phyloP scores from a whole-genome alignment of 176 grass and related monocot species.

The Puccinellia tenuiflora region DNA sequence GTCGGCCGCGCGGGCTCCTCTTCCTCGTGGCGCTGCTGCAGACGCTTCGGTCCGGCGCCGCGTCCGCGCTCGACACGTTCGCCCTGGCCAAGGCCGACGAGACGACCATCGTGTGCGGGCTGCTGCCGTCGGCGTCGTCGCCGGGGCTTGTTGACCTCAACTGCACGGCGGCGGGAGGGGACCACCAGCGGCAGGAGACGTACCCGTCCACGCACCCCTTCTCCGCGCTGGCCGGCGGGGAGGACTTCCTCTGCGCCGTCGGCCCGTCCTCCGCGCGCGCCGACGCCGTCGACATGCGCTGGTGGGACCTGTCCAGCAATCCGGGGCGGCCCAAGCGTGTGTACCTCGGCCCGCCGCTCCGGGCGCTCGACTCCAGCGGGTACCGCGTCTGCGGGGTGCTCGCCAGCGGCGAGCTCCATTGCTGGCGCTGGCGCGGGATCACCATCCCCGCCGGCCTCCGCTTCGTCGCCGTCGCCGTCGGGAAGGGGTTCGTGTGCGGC shows the following conservation, averaged over 20 bases:
- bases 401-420: constrained; percentile 40
- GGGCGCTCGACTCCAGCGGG: constrained; percentile 44
- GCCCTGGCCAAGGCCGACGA: constrained; percentile 49
- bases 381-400: constrained; percentile 74
- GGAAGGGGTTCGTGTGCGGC: constrained; percentile 65
- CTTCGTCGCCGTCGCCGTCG: constrained; percentile 49
- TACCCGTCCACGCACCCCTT: constrained; percentile 47
- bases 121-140: constrained; percentile 31
- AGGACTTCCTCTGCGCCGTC: constrained; percentile 75
- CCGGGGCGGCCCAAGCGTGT: constrained; percentile 35
- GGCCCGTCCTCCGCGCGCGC: not conserved
- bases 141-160: constrained; percentile 46
- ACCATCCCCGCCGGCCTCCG: constrained; percentile 32
- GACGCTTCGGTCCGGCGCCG: not conserved
- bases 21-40: not conserved
- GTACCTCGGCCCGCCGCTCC: constrained; percentile 57
- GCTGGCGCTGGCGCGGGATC: constrained; percentile 75
- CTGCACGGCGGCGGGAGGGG: constrained; percentile 43
- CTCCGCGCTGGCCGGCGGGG: constrained; percentile 58
- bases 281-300: constrained; percentile 53
- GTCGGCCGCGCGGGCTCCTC: not conserved
- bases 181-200: constrained; percentile 36
- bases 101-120: constrained; percentile 62
- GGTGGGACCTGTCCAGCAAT: constrained; percentile 61
- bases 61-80: constrained; percentile 49